phyloP scores from a whole-genome alignment of 139 green algal genomes.

The Nannochloris sp. region DNA sequence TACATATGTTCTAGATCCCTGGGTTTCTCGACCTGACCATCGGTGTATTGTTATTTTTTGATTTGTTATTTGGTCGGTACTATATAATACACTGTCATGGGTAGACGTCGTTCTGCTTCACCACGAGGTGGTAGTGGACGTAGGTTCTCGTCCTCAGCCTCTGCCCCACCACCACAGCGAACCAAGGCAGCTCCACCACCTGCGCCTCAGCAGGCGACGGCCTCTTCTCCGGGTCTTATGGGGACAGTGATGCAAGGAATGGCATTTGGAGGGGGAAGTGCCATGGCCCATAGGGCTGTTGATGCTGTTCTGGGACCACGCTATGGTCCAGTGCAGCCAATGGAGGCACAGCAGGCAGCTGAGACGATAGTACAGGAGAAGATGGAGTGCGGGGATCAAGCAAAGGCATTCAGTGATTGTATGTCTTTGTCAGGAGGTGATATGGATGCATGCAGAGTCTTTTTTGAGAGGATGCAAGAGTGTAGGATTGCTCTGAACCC shows the following conservation, averaged over 20 bases:
- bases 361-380: slow-evolving; percentile 11
- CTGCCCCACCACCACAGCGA: background rate
- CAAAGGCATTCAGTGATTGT: slow-evolving; percentile 82
- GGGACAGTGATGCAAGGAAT: slow-evolving; percentile 65
- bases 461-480: slow-evolving; percentile 39
- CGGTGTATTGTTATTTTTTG: background rate
- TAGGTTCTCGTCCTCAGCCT: background rate
- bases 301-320: slow-evolving; percentile 57
- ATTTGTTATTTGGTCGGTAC: background rate
- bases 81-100: no score
- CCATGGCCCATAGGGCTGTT: slow-evolving; percentile 75
- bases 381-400: slow-evolving; percentile 22
- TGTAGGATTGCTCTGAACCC: slow-evolving; percentile 14
- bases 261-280: slow-evolving; percentile 71
- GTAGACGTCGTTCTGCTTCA: no score
- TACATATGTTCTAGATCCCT: background rate
- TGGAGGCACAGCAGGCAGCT: slow-evolving; percentile 23
- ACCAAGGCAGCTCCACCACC: slow-evolving; percentile 9
- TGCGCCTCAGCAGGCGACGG: background rate
- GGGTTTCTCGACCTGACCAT: no score
- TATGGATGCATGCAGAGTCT: slow-evolving; percentile 30
- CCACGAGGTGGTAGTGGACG: background rate
- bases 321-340: slow-evolving; percentile 32
- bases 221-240: slow-evolving; percentile 44
- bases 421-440: slow-evolving; percentile 67